Conservation (phyloP, 176 grass and related monocot genomes). For the Avena eriantha region DNA sequence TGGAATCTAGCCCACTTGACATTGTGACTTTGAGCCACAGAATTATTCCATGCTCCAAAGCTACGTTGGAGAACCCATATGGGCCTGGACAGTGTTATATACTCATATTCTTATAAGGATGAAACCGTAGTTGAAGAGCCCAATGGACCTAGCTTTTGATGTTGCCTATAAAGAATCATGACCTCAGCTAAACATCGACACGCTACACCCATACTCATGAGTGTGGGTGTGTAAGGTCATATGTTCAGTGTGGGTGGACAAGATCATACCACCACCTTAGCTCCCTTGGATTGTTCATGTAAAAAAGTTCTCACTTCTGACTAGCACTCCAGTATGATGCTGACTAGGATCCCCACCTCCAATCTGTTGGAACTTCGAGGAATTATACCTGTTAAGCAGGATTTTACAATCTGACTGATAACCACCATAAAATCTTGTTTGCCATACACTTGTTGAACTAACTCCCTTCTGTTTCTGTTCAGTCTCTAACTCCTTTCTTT, state of each 20-base stretch:
- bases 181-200: not conserved
- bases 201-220: not conserved
- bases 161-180: not conserved
- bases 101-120: conserved; percentile 1
- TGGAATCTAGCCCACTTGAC: conserved; percentile 13
- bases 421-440: conserved; percentile 11
- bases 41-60: conserved; percentile 4
- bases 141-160: not conserved
- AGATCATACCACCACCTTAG: not conserved
- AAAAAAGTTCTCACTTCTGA: not conserved
- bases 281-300: not conserved
- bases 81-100: not conserved
- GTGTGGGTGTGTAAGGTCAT: not conserved
- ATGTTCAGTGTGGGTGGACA: not conserved
- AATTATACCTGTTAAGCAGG: not conserved
- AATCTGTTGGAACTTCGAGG: not conserved
- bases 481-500: conserved; percentile 41
- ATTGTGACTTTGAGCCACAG: not conserved
- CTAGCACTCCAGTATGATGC: not conserved
- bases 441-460: not conserved
- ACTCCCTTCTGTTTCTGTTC: conserved; percentile 12
- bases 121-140: not conserved
- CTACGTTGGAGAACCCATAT: conserved; percentile 22
- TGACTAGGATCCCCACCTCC: conserved; percentile 20
- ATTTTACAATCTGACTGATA: conserved; percentile 22